A percentile compares a stretch with the other conserved stretches of the same genome.
phyloP scores from a whole-genome alignment of 345 rosid species.

The Brassica napus region DNA sequence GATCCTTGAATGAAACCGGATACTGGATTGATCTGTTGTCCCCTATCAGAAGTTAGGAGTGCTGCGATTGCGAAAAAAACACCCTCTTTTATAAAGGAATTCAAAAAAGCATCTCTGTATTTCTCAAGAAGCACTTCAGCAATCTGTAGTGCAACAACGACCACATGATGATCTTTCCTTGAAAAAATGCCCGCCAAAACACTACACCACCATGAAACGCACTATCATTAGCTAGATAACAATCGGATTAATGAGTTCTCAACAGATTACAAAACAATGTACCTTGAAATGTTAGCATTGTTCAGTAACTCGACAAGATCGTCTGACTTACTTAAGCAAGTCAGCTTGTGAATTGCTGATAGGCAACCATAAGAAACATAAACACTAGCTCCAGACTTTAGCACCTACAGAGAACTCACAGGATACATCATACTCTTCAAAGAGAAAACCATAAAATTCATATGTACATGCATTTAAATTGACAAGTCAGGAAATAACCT shows the following conservation, averaged over 20 bases:
- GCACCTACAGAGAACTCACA: slow-evolving; percentile 53
- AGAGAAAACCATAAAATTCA: slow-evolving; percentile 21
- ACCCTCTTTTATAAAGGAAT: slow-evolving; percentile 83
- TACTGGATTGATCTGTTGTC: slow-evolving; percentile 32
- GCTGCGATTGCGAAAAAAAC: slow-evolving; percentile 75
- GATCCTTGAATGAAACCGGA: slow-evolving; percentile 42
- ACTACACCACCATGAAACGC: slow-evolving; percentile 48
- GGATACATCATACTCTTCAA: slow-evolving; percentile 16
- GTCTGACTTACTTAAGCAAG: slow-evolving; percentile 64
- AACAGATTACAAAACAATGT: background rate
- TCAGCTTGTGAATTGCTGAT: slow-evolving; percentile 66
- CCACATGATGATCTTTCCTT: slow-evolving; percentile 79
- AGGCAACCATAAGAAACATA: slow-evolving; percentile 82
- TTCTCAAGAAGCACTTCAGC: slow-evolving; percentile 71
- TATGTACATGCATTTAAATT: background rate
- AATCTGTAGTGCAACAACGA: slow-evolving; percentile 69
- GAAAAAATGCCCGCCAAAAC: slow-evolving; percentile 86
- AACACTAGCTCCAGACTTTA: slow-evolving; percentile 81
- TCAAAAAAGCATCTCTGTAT: slow-evolving; percentile 58
- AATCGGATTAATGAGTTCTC: slow-evolving; percentile 30
- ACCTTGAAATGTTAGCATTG: slow-evolving; percentile 78
- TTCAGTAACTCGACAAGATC: slow-evolving; percentile 64
- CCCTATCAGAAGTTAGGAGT: slow-evolving; percentile 56
- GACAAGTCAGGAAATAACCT: slow-evolving; percentile 50
- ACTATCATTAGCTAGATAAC: slow-evolving; percentile 28